A percentile compares a stretch with the other conserved stretches of the same genome.
Conservation (phyloP, 2,329 filamentous ascomycete species). For the Hymenoscyphus occultus region DNA sequence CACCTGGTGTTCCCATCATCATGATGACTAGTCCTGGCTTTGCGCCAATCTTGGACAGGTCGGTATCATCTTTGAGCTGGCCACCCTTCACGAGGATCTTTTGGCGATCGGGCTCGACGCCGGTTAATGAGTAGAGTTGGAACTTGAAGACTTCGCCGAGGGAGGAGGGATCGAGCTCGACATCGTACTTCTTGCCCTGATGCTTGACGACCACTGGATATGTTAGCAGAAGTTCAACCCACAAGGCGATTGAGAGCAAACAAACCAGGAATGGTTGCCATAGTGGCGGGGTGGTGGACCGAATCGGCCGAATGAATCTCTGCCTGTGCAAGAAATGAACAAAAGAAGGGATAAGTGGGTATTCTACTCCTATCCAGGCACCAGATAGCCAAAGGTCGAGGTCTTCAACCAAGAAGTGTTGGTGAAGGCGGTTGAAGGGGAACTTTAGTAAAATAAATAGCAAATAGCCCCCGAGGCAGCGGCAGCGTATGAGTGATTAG, state of each 20-base stretch:
- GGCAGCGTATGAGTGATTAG: neutral
- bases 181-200: slow-evolving; percentile 89
- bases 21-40: slow-evolving; percentile 86
- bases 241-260: slow-evolving; percentile 8
- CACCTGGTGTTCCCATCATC: slow-evolving; percentile 90
- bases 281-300: slow-evolving; percentile 28
- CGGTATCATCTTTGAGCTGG: slow-evolving; percentile 92
- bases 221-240: slow-evolving; percentile 19
- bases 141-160: slow-evolving; percentile 93
- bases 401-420: slow-evolving; percentile 1
- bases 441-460: neutral
- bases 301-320: neutral
- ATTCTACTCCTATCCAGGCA: neutral
- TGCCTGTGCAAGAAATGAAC: neutral
- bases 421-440: neutral
- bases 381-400: neutral
- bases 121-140: slow-evolving; percentile 91
- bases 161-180: slow-evolving; percentile 82
- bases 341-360: neutral
- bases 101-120: slow-evolving; percentile 92
- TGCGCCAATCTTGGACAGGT: slow-evolving; percentile 77
- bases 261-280: slow-evolving; percentile 37
- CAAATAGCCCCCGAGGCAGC: slow-evolving; percentile 1
- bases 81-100: slow-evolving; percentile 94
- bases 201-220: slow-evolving; percentile 83